Evolutionary conservation across 306 rosid species (phyloP).

Genomic region (Pterocarpus macrocarpus): DNA sequence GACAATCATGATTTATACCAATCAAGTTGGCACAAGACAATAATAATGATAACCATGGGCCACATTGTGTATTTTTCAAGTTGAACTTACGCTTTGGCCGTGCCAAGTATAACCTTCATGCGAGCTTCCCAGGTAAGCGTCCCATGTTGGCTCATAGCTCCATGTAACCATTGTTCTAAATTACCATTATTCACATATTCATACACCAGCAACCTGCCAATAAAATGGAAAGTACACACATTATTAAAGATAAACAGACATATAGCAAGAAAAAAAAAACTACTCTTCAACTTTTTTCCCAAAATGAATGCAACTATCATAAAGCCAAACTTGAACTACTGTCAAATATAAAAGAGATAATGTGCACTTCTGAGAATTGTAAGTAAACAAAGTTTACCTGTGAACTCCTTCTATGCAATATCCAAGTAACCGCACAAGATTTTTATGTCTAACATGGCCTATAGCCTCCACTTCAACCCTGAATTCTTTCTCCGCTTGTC

Average conservation of each 20-base stretch:
- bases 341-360: background rate
- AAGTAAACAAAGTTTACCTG: slow-evolving; percentile 60
- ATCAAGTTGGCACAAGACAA: slow-evolving; percentile 26
- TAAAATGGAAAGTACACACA: slow-evolving; percentile 23
- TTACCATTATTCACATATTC: slow-evolving; percentile 97
- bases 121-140: slow-evolving; percentile 91
- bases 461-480: slow-evolving; percentile 98
- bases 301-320: background rate
- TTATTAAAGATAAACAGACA: slow-evolving; percentile 5
- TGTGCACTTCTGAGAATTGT: background rate
- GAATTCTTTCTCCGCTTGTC: slow-evolving; percentile 97
- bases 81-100: slow-evolving; percentile 93
- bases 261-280: background rate
- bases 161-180: slow-evolving; percentile 96
- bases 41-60: background rate
- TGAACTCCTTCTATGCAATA: slow-evolving; percentile 96
- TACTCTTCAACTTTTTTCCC: background rate
- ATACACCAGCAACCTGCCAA: slow-evolving; percentile 86
- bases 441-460: slow-evolving; percentile 94
- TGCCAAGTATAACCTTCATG: slow-evolving; percentile 89
- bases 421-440: slow-evolving; percentile 93
- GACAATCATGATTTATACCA: slow-evolving; percentile 1
- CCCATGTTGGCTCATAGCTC: slow-evolving; percentile 81
- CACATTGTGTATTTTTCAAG: slow-evolving; percentile 15
- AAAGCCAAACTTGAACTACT: slow-evolving; percentile 6